A percentile compares a stretch with the other conserved stretches of the same genome.
phyloP scores from a whole-genome alignment of 148 eudicot species.

The Dysphania ambrosioides region DNA sequence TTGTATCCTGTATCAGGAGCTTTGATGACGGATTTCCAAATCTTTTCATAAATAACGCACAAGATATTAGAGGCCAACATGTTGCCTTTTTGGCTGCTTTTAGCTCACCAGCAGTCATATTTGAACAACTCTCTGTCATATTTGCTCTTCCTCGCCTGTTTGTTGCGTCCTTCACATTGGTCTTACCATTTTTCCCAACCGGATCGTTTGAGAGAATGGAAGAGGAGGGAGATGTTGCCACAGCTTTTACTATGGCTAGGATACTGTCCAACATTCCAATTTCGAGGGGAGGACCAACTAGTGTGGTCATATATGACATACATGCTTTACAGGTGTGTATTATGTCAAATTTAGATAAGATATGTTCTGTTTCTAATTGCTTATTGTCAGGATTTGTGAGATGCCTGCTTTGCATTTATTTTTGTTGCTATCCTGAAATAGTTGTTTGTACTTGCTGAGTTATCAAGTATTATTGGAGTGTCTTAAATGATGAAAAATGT shows the following conservation, averaged over 20 bases:
- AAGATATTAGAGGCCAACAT: slow-evolving; percentile 82
- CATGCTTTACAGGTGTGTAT: slow-evolving; percentile 91
- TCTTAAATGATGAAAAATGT: background rate
- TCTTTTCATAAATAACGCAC: slow-evolving; percentile 88
- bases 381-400: background rate
- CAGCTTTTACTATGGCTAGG: slow-evolving; percentile 96
- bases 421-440: no score
- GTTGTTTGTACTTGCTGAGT: no score
- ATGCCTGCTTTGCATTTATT: background rate
- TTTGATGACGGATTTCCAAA: slow-evolving; percentile 95
- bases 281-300: slow-evolving; percentile 97
- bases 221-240: slow-evolving; percentile 98
- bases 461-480: background rate
- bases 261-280: slow-evolving; percentile 85
- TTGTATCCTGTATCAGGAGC: slow-evolving; percentile 47
- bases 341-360: background rate
- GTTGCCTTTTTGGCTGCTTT: slow-evolving; percentile 94
- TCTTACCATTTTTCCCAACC: slow-evolving; percentile 87
- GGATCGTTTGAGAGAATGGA: slow-evolving; percentile 94
- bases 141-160: slow-evolving; percentile 83
- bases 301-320: slow-evolving; percentile 85
- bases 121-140: slow-evolving; percentile 88
- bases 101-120: slow-evolving; percentile 79
- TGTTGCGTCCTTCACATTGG: slow-evolving; percentile 85
- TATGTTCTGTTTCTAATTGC: background rate